Base-by-base conservation (phyloP, 345 rosid species). In the Bruguiera sexangula region DNA sequence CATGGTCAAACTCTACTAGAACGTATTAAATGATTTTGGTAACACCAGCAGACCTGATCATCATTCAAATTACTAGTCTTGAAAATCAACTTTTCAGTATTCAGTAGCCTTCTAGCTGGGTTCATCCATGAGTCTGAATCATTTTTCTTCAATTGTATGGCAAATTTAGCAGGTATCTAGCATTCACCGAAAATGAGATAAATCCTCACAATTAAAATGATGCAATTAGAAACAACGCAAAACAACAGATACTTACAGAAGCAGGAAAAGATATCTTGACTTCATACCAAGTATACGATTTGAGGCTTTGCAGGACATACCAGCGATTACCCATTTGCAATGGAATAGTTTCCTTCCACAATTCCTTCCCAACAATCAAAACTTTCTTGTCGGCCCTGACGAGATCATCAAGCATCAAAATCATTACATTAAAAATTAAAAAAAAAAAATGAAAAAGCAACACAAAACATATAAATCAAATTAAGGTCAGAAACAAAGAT, bases 211-310 rank as follows among this genome's bases (percentile, higher is more conserved):
- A 59, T 53, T 66, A 30, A 60, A 77, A 75, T 62, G 15, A 67
- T 24, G 21, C 39, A 66, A 68, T 59, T 19, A 63, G 8, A 48
- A 48, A 72, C 9, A 57, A 63, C 10, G 10, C 24, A 18, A 62
- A 58, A 63, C 74, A n/a, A 50, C 57, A 68, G 2, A 62, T 73
- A 89, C 96, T 80, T 92, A 95, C 97, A 82, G 96, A 92, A 82
- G 96, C 96, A 65, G 99, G 99, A 73, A 88, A 90, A 16, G 96
- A 92, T 79, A 92, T 95, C 99, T 95, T 92, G 88, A 92, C 96
- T 95, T 90, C 96, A 58, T 92, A 92, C 96, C 91, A 85, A 77
- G 87, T 74, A 74, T 72, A 43, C 18, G 97, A 76, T 75, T 87
- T 95, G 31, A 95, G 82, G 63, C 90, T 91, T 63, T 84, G 75